phyloP scores from a whole-genome alignment of 1,139 yeast species.

The Geotrichum cucujoidarum region DNA sequence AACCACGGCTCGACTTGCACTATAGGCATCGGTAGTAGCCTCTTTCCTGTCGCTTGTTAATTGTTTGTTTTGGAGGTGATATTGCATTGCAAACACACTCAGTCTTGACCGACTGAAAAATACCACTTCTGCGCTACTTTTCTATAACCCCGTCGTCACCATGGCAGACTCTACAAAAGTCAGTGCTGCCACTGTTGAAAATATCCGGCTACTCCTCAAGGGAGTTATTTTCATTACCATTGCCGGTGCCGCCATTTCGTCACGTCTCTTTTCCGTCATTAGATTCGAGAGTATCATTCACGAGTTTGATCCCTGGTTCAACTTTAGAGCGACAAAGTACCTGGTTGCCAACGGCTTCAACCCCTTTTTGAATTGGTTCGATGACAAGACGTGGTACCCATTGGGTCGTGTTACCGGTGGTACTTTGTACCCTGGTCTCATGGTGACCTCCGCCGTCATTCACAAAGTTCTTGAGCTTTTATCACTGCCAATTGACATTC shows the following conservation, averaged over 20 bases:
- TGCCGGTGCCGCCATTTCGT: constrained; percentile 86
- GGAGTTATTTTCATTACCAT: constrained; percentile 62
- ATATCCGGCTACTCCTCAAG: constrained; percentile 46
- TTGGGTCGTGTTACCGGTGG: constrained; percentile 99
- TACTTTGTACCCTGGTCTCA: constrained; percentile 93
- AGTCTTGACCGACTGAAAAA: neutral
- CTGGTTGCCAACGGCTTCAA: constrained; percentile 77
- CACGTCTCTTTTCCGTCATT: constrained; percentile 62
- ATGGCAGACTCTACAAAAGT: constrained; percentile 13
- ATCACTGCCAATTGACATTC: constrained; percentile 83
- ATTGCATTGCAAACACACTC: too few species aligned
- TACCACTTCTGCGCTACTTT: neutral
- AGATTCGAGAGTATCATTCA: constrained; percentile 91
- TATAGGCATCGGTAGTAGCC: too few species aligned
- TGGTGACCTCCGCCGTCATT: constrained; percentile 92
- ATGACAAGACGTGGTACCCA: constrained; percentile 98
- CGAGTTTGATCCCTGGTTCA: constrained; percentile 99
- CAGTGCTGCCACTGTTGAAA: constrained; percentile 22
- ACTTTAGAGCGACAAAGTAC: constrained; percentile 89
- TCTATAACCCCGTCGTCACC: too few species aligned
- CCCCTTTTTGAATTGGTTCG: constrained; percentile 96
- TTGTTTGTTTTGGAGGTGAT: neutral
- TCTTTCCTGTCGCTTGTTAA: too few species aligned
- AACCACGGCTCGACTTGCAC: too few species aligned
- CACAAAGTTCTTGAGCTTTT: constrained; percentile 65